phyloP scores from a whole-genome alignment of 2,329 filamentous ascomycete genomes.

The Diaporthe sp. region DNA sequence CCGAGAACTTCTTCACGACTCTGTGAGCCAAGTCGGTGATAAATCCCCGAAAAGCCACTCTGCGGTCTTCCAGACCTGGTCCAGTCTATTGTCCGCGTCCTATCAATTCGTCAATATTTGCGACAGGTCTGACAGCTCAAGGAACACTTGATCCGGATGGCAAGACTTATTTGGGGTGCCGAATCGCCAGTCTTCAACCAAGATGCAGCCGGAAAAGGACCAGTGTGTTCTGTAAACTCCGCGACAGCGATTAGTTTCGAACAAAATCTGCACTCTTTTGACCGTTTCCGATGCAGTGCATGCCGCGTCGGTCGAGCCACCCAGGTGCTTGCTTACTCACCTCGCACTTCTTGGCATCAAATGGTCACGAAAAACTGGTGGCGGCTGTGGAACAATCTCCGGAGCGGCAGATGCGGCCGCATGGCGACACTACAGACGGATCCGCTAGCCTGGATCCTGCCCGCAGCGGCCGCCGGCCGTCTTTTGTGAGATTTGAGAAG shows the following conservation, averaged over 20 bases:
- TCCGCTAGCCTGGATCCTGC: neutral
- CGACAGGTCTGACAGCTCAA: neutral
- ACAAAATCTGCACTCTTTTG: neutral
- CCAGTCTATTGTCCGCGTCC: neutral
- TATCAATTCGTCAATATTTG: too few species aligned
- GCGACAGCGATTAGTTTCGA: neutral
- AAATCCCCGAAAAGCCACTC: neutral
- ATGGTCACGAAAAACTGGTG: neutral
- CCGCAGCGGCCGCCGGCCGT: conserved; percentile 18
- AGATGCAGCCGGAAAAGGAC: too few species aligned
- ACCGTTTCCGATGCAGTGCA: too few species aligned
- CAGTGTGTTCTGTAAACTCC: neutral
- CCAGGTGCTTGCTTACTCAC: neutral
- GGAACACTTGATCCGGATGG: neutral
- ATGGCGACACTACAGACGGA: neutral
- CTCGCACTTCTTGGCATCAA: neutral
- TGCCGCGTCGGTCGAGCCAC: neutral
- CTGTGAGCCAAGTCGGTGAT: neutral
- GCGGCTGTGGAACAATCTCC: neutral
- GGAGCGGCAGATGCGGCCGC: conserved; percentile 29
- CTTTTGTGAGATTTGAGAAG: neutral
- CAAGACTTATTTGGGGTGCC: neutral
- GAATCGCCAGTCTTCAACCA: neutral
- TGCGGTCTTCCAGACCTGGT: neutral
- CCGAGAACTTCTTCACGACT: neutral